Evolutionary conservation across 352 stramenopile genomes (phyloP), one percentile per base, ranked within the genome.

Genomic region (Thalassiosira exigua): DNA sequence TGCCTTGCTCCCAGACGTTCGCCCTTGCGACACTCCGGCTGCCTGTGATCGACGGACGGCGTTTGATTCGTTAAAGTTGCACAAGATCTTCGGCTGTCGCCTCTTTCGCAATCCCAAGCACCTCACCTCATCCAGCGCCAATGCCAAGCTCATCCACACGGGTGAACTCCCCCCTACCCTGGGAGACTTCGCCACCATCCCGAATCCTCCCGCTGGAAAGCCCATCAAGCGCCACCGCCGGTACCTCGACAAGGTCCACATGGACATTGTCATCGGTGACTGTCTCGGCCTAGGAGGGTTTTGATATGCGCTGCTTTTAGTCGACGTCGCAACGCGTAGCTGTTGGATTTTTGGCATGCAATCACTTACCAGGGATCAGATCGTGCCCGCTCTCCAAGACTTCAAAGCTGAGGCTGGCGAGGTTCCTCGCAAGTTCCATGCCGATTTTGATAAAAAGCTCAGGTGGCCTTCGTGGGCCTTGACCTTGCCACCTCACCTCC

Each of bases 211-310:
- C 7, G 5, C 9, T 1, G 46, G 46, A 1, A 54, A 54, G 14
- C 46, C 46, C 1, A 11, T 54, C 30, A 1, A 7, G 2, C 26
- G 30, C 7, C 46, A 26, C 46, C 2, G 46, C 9, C 26, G 30
- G 11, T 57, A 52, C 42, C n/a, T 75, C 0, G 67, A 75, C 2
- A 48, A 41, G 11, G 39, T 64, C 39, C 50, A 69, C 7, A 24
- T 78, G 17, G 69, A 78, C 33, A 78, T 71, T 30, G 57, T 21
- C 2, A 67, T 71, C 60, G 69, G 69, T 1, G 69, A 78, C 27
- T 32, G 57, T 0, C 11, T 78, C 14, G 12, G 33, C 12, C 7
- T 65, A 36, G 27, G 32, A 5, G 69, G 69, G 0, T 65, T 39
- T 3, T 2, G 50, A 0, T 79, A 72, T 48, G 69, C 59, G 0